Base-by-base conservation (phyloP, 1,284 basidiomycete species). In the Rhodofomes roseus region DNA sequence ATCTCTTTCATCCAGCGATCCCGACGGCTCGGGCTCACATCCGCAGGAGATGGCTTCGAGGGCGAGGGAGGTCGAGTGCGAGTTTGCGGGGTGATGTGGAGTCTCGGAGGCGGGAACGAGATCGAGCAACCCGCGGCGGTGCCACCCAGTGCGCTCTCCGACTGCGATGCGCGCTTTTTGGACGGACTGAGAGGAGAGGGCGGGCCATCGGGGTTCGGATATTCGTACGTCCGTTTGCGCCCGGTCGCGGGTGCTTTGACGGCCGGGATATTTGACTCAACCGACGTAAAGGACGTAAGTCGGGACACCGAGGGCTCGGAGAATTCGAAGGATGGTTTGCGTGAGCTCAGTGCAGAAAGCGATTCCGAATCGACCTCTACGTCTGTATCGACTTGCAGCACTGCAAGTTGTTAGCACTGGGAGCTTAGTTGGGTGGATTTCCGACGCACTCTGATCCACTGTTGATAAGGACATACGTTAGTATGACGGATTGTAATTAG, bases 141-240 rank as follows among this genome's bases (percentile, higher is more conserved):
- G 5, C 18, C 7, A n/a, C 6, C 11, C 3, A 34, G 27, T 27
- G 40, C 6, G 34, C 31, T 48, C 34, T 54, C 52, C 16, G 23
- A n/a, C 34, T 40, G 56, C 7, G 37, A 34, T 12, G 48, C 39
- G 12, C 11, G 22, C 39, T 55, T 55, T 16, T 43, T 41, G 20
- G 44, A n/a, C 8, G 58, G 58, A 12, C 48, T 40, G 7, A 22
- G 18, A 4, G 56, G 56, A 5, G 44, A 36, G 1, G 54, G 37
- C 2, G 52, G 25, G 23, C 48, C 59, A 16, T 62, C 20, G 3
- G 56, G 52, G 23, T 20, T 22, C 5, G 46, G 46, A n/a, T 66
- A 66, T 0, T 60, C 57, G 8, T 62, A 18, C 0, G 65, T 57
- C 1, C 65, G 62, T 40, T 68, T 68, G 23, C 58, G 56, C 4